phyloP scores from a whole-genome alignment of 2,329 filamentous ascomycete species.

The Neophaeococcomyces aloes region DNA sequence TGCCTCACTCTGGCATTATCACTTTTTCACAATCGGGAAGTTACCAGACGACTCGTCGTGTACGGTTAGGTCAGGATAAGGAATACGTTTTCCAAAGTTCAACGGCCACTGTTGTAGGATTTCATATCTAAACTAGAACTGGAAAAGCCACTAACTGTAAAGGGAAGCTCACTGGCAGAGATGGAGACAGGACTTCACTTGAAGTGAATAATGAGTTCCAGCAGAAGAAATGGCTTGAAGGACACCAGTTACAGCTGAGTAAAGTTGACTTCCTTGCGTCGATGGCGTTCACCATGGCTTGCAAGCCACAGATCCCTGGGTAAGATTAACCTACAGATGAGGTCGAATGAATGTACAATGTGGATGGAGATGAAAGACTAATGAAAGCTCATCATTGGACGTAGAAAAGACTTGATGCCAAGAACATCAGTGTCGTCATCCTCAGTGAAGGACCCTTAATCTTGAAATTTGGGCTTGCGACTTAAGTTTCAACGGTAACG shows the following conservation, averaged over 20 bases:
- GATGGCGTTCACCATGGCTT: slow-evolving; percentile 4
- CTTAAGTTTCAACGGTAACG: not conserved
- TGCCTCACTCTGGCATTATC: not conserved
- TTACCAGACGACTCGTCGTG: not conserved
- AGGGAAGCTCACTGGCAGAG: not conserved
- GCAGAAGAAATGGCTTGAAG: slow-evolving; percentile 2
- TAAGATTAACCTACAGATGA: not conserved
- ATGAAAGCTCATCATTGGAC: not conserved
- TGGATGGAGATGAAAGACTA: not conserved
- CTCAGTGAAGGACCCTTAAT: not conserved
- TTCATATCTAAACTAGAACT: not conserved
- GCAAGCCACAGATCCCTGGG: slow-evolving; percentile 2
- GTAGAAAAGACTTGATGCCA: not conserved
- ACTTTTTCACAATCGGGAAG: not conserved
- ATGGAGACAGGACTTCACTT: not conserved
- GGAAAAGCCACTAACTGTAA: not conserved
- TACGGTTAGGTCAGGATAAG: not conserved
- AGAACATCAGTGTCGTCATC: not conserved
- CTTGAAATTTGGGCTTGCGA: slow-evolving; percentile 2
- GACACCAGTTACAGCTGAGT: not conserved
- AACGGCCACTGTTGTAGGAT: not conserved
- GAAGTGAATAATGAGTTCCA: not conserved
- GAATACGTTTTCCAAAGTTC: not conserved
- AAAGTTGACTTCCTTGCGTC: not conserved
- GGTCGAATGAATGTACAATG: not conserved